Evolutionary conservation across 345 rosid genomes (phyloP), one percentile per base, ranked within the genome.

Genomic region (Eucalyptus polybractea): DNA sequence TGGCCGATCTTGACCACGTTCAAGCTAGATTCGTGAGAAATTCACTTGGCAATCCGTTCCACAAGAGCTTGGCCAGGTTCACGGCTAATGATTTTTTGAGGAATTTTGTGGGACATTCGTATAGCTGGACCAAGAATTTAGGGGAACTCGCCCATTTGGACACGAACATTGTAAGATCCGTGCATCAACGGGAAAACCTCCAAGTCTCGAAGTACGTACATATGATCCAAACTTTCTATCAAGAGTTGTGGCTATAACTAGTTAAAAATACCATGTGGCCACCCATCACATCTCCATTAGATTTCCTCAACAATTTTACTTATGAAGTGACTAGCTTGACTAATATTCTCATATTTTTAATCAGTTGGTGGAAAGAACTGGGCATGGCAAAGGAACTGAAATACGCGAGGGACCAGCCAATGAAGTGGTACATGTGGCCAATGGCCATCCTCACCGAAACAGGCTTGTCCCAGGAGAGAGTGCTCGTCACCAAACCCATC

Each of bases 391-490:
- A 89, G 67, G 65, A 50, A 22, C 25, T 89, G 67, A 89, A 89
- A 11, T 65, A 49, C 25, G 86, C 49, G 2, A 86, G 90, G 47
- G 45, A 89, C 83, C 67, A 89, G 24, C 90, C 88, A 16, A 6
- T 69, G 88, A 89, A 86, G 50, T 89, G 90, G 90, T 89, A 89
- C 90, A 86, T 67, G 86, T 89, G 90, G 90, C 65, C 88, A 11
- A 86, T 86, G 88, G 88, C 86, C 7, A 37, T 69, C 15, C 56
- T 86, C 29, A 37, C 86, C 40, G 65, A 86, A 33, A 86, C 88
- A 49, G 33, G 40, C 17, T 37, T 89, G 86, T 86, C 88, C 22
- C 29, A 22, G 65, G 88, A 86, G 87, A 89, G 90, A 37, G 86
- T 89, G 42, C 86, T 65, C 49, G 86, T 89, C 40, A 89, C 90